Base-by-base conservation (phyloP, 2,329 filamentous ascomycete species). In the Calonectria pseudoreteaudii region DNA sequence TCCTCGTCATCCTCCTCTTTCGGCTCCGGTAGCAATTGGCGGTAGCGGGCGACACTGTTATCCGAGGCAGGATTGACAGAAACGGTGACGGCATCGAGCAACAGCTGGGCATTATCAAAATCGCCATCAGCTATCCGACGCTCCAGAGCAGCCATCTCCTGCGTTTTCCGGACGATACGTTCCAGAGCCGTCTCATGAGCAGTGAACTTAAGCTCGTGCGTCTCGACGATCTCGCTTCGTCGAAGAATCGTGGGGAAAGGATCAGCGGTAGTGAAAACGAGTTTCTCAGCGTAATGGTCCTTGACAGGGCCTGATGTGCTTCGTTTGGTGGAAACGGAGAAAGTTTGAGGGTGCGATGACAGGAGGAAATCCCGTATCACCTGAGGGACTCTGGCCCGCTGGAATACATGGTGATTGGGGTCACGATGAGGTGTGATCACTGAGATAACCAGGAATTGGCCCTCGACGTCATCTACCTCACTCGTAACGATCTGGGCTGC, bases 121-220 rank as follows among this genome's bases (percentile, higher is more conserved):
- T 96, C 94, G 7, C 93, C 94, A 28, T 94, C 92, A 1, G 88
- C 86, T 11, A 96, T 88, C 65, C 92, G 92, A 82, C 93, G 94
- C 82, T 98, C 95, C 1, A 98, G 87, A 0, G 90, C 85, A 1
- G 91, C 88, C 86, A 98, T 91, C 84, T 98, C 96, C 72, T 94
- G 91, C 0, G 96, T 98, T 87, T 98, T 98, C 73, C 96, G 92
- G 79, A 95, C 93, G 38, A 97, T 96, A 20, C 96, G 93, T 83
- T 98, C 96, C 74, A 98, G 88, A 0, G 94, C 96, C n/a, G 95
- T 96, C 84, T 98, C 94, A 72, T 97, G 88, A 9, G 96, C 92
- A 38, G 90, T 90, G 31, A 98, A 87, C 14, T 89, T 89, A 23
- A 95, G 84, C 64, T 93, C 92, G 23, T 93, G 90, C 1, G 90